phyloP scores from a whole-genome alignment of 1,284 basidiomycete species.

The Irpex rosettiformis region DNA sequence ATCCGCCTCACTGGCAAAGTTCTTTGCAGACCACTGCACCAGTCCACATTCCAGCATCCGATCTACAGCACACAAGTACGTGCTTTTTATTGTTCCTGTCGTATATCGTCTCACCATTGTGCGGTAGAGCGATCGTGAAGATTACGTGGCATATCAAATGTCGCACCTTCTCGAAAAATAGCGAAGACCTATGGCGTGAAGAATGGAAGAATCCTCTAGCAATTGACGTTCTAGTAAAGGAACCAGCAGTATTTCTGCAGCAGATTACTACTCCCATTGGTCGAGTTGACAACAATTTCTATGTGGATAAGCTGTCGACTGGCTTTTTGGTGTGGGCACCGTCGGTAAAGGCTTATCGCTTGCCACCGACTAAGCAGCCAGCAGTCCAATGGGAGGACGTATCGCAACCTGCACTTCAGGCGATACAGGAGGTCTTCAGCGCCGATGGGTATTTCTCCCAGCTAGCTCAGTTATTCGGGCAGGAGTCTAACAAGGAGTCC shows the following conservation, averaged over 20 bases:
- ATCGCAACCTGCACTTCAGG: constrained; percentile 59
- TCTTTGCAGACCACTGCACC: constrained; percentile 65
- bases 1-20: constrained; percentile 60
- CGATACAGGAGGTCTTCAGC: constrained; percentile 49
- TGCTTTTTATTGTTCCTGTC: constrained; percentile 4
- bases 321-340: constrained; percentile 88
- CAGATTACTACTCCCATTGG: constrained; percentile 40
- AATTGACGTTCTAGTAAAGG: constrained; percentile 47
- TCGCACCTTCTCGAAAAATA: constrained; percentile 71
- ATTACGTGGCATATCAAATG: constrained; percentile 80
- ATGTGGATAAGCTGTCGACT: constrained; percentile 77
- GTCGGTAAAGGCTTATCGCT: constrained; percentile 67
- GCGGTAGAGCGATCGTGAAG: constrained; percentile 66
- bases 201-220: constrained; percentile 78
- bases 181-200: constrained; percentile 75
- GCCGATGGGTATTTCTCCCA: constrained; percentile 59
- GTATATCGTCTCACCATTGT: constrained; percentile 13
- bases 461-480: constrained; percentile 62
- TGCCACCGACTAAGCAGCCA: constrained; percentile 41
- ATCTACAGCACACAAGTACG: constrained; percentile 56
- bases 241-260: constrained; percentile 45
- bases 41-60: constrained; percentile 86
- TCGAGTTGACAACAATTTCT: constrained; percentile 27
- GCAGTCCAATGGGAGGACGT: constrained; percentile 63
- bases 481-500: constrained; percentile 61